Evolutionary conservation across 345 rosid genomes (phyloP).

Genomic region (Hevea brasiliensis): DNA sequence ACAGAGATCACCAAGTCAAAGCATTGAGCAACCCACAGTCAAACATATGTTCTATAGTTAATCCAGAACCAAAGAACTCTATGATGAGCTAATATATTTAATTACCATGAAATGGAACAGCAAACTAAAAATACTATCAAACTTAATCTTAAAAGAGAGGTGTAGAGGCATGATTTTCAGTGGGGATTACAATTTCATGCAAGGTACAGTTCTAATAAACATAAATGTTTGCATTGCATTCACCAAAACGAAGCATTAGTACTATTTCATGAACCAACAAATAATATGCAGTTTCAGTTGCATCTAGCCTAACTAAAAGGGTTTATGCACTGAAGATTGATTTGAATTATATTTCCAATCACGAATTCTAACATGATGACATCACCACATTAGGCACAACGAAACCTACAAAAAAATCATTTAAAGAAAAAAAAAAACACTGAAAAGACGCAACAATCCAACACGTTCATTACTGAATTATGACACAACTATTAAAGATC

Average conservation of each 20-base stretch:
- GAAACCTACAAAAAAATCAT: neutral
- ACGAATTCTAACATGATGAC: neutral
- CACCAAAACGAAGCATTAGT: neutral
- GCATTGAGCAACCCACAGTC: neutral
- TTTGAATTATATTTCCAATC: neutral
- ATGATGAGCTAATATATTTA: neutral
- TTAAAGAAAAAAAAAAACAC: neutral
- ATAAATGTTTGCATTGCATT: neutral
- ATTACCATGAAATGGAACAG: neutral
- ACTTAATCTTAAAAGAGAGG: neutral
- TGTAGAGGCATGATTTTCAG: neutral
- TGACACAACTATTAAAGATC: conserved; percentile 5
- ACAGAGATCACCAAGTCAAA: neutral
- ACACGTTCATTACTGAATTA: conserved; percentile 4
- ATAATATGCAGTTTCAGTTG: no score
- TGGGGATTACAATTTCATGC: neutral
- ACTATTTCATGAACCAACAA: neutral
- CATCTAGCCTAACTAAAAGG: neutral
- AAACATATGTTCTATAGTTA: neutral
- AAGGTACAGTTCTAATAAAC: neutral
- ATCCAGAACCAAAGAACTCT: neutral
- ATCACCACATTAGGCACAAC: neutral
- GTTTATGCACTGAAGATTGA: neutral
- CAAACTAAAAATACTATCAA: neutral
- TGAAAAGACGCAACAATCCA: neutral